A percentile compares a stretch with the other conserved stretches of the same genome.
phyloP scores from a whole-genome alignment of 78 protist species.

The Diacronema lutheri region DNA sequence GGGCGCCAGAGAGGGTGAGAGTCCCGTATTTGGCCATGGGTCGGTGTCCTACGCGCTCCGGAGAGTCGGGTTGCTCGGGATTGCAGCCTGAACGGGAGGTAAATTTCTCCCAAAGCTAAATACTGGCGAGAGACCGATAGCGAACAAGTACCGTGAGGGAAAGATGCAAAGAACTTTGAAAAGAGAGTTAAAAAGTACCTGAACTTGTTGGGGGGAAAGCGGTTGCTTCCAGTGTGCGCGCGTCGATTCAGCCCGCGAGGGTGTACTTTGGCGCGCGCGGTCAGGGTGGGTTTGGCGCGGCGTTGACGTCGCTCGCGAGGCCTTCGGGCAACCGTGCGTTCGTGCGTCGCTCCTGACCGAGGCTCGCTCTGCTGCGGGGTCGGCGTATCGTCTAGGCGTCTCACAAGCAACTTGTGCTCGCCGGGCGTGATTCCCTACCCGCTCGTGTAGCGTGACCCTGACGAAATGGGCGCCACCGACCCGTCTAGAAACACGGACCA shows the following conservation, averaged over 20 bases:
- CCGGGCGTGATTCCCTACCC: not conserved
- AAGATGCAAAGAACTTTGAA: slow-evolving; percentile 90
- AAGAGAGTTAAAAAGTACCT: slow-evolving; percentile 72
- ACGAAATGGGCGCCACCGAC: slow-evolving; percentile 52
- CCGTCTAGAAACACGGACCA: slow-evolving; percentile 97
- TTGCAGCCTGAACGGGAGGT: slow-evolving; percentile 80
- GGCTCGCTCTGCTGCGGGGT: not conserved
- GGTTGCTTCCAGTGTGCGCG: not conserved
- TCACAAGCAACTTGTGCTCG: not conserved
- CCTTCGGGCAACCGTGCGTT: not conserved
- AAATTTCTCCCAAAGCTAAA: slow-evolving; percentile 76
- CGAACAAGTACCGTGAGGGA: slow-evolving; percentile 90
- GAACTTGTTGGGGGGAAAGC: slow-evolving; percentile 44
- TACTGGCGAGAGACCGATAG: slow-evolving; percentile 79
- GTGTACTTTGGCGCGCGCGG: not conserved
- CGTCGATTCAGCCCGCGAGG: not conserved
- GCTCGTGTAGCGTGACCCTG: slow-evolving; percentile 13
- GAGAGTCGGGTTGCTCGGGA: slow-evolving; percentile 84
- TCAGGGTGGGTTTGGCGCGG: not conserved
- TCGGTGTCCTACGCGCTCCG: not conserved
- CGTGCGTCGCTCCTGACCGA: not conserved
- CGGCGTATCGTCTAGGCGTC: not conserved
- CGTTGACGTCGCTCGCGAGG: not conserved
- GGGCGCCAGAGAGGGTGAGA: slow-evolving; percentile 80
- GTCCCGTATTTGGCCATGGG: slow-evolving; percentile 68